Conservation (phyloP, 495 filamentous ascomycete genomes). For the Friedmanniomyces endolithicus region DNA sequence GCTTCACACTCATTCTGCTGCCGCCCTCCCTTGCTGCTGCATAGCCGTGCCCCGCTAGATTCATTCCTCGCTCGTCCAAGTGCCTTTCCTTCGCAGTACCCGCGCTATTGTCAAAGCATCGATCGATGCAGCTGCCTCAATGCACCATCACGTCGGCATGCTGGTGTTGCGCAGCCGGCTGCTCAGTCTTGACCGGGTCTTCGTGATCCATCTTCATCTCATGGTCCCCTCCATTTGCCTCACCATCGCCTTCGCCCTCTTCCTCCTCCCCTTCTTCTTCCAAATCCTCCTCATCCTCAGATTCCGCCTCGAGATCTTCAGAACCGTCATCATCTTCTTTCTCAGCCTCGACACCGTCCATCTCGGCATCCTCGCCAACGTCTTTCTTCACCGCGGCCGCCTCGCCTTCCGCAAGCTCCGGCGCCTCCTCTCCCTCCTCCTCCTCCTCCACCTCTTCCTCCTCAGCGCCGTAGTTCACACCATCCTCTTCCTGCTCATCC, state of each 20-base stretch:
- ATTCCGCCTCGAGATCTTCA: conserved; percentile 93
- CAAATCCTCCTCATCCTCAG: conserved; percentile 74
- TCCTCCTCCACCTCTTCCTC: conserved; percentile 57
- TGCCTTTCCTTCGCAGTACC: neutral
- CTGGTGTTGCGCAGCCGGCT: conserved; percentile 2
- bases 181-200: neutral
- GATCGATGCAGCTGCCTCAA: neutral
- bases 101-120: neutral
- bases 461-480: conserved; percentile 73
- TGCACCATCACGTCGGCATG: conserved; percentile 18
- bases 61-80: neutral
- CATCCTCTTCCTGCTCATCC: conserved; percentile 74
- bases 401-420: conserved; percentile 33
- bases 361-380: conserved; percentile 59
- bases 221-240: conserved; percentile 30
- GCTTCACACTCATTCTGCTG: too few species aligned
- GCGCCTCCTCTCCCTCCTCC: conserved; percentile 41
- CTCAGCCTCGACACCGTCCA: conserved; percentile 66
- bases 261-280: conserved; percentile 61
- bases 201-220: conserved; percentile 35
- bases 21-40: too few species aligned
- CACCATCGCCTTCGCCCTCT: conserved; percentile 36
- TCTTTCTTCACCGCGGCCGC: conserved; percentile 29
- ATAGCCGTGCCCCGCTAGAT: too few species aligned
- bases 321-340: conserved; percentile 78